A percentile compares a stretch with the other conserved stretches of the same genome.
Conservation (phyloP, 1,284 basidiomycete genomes). For the Vanrija humicola region DNA sequence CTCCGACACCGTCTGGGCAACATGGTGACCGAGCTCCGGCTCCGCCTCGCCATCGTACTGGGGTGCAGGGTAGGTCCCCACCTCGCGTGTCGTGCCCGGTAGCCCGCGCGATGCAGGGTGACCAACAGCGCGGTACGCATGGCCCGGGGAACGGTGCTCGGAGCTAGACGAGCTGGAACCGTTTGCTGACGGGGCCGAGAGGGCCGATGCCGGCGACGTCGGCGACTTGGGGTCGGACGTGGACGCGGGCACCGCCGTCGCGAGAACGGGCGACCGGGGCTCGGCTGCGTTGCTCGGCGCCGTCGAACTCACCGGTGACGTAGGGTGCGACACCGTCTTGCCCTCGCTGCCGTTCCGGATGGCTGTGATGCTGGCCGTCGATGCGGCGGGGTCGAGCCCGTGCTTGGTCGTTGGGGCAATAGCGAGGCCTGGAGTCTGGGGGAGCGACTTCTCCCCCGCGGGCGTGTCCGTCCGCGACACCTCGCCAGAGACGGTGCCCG, state of each 20-base stretch:
- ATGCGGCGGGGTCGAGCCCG: constrained; percentile 33
- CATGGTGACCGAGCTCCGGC: not conserved
- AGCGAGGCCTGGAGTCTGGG: not conserved
- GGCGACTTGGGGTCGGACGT: not conserved
- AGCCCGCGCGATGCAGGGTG: constrained; percentile 24
- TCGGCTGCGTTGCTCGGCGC: too few relatives aligned
- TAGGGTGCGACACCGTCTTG: not conserved
- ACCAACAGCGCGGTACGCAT: constrained; percentile 25
- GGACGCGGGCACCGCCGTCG: too few relatives aligned
- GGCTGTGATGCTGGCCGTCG: constrained; percentile 37
- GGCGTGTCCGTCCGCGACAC: too few relatives aligned
- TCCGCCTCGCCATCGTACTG: not conserved
- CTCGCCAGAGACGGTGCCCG: too few relatives aligned
- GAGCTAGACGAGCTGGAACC: not conserved
- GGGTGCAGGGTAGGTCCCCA: constrained; percentile 23
- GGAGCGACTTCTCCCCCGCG: not conserved
- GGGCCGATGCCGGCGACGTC: not conserved
- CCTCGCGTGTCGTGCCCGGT: constrained; percentile 20
- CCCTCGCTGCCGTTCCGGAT: constrained; percentile 41
- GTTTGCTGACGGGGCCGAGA: not conserved
- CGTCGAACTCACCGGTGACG: not conserved
- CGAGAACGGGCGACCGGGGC: too few relatives aligned
- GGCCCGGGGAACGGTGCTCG: constrained; percentile 21
- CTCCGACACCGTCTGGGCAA: not conserved
- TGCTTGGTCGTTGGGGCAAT: constrained; percentile 7